A percentile compares a stretch with the other conserved stretches of the same genome.
These are phyloP conservation scores for Metschnikowia kofuensis DNA, from an alignment of 805 yeast genomes.

Conservation along the genomic window DNA sequence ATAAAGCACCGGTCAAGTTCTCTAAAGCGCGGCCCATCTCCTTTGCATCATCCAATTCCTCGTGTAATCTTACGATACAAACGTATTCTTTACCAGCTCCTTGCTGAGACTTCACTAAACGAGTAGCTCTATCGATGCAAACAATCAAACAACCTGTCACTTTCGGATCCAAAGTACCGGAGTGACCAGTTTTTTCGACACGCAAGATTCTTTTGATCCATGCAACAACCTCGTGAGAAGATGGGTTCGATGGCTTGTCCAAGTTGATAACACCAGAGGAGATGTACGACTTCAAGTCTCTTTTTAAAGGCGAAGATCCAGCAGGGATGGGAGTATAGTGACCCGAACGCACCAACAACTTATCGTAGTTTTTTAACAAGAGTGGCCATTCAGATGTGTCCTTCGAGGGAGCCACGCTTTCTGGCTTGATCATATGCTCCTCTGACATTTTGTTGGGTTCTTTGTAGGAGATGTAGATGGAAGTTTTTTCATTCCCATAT, in stretches of 20 bases:
- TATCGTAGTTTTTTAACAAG: constrained; percentile 88
- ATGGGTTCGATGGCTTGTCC: constrained; percentile 97
- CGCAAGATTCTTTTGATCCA: constrained; percentile 97
- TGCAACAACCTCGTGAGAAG: constrained; percentile 98
- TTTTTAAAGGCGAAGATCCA: constrained; percentile 90
- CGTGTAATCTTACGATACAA: constrained; percentile 94
- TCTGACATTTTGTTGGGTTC: constrained; percentile 47
- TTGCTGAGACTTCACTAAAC: constrained; percentile 97
- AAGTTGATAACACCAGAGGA: constrained; percentile 95
- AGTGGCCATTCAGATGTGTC: constrained; percentile 96
- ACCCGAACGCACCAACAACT: constrained; percentile 89
- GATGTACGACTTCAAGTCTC: constrained; percentile 87
- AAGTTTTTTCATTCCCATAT: constrained; percentile 11
- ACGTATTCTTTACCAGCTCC: constrained; percentile 99
- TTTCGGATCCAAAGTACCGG: constrained; percentile 98
- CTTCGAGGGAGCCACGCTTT: constrained; percentile 67
- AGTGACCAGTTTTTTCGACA: constrained; percentile 97
- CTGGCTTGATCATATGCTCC: constrained; percentile 86
- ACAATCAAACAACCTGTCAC: constrained; percentile 99
- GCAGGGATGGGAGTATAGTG: constrained; percentile 97
- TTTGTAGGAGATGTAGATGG: not conserved
- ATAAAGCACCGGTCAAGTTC: constrained; percentile 95
- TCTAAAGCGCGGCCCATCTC: constrained; percentile 85
- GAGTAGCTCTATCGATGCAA: constrained; percentile 96
- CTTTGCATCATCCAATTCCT: constrained; percentile 84